Evolutionary conservation across 192 early-diverging fungal genomes (phyloP).

Genomic region (Umbelopsis isabellina): DNA sequence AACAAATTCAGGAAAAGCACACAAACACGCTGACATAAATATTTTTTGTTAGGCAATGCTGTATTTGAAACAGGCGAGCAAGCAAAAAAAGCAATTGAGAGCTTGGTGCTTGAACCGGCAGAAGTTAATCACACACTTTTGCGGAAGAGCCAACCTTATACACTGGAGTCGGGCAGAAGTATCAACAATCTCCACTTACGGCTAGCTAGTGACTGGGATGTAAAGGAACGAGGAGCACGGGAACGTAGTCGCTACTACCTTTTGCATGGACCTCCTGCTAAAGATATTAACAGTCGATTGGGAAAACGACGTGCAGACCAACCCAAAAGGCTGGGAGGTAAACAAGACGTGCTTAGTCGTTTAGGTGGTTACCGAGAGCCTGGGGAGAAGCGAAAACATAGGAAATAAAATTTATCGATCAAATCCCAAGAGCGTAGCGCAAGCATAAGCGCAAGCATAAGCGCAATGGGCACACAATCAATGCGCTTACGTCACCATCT

Average conservation of each 20-base stretch:
- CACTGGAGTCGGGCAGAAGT: not conserved
- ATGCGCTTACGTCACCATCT: constrained; percentile 1
- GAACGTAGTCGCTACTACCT: constrained; percentile 48
- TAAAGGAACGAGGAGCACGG: constrained; percentile 45
- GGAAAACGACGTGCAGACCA: constrained; percentile 2
- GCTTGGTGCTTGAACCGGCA: not conserved
- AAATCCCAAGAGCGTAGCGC: too few species aligned
- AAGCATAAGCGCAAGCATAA: too few species aligned
- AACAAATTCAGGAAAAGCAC: not conserved
- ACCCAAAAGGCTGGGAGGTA: not conserved
- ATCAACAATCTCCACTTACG: constrained; percentile 42
- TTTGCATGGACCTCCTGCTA: constrained; percentile 30
- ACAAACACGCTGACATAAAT: not conserved
- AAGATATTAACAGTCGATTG: constrained; percentile 13
- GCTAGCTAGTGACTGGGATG: constrained; percentile 43
- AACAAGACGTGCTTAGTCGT: constrained; percentile 6
- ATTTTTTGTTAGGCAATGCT: constrained; percentile 21
- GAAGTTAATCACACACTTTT: constrained; percentile 7
- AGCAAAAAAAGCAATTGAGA: constrained; percentile 11
- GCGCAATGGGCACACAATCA: too few species aligned
- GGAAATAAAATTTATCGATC: not conserved
- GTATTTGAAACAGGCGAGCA: not conserved
- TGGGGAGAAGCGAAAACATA: not conserved
- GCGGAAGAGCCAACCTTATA: constrained; percentile 8
- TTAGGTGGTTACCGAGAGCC: constrained; percentile 12